Evolutionary conservation across 2,329 filamentous ascomycete species (phyloP).

Genomic region (Nemania sp.): DNA sequence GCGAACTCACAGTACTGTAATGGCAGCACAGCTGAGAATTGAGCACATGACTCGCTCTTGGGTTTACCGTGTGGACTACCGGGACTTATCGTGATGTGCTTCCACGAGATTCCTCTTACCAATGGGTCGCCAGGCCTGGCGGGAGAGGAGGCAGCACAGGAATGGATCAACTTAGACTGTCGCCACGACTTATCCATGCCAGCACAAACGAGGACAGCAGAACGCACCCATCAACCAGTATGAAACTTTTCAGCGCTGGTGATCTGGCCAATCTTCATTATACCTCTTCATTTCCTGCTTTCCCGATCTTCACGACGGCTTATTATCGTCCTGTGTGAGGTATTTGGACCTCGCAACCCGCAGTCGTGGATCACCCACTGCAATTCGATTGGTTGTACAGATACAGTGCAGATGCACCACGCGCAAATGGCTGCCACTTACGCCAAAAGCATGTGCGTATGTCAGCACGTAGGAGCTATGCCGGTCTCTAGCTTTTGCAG

Average conservation of each 20-base stretch:
- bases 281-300: conserved; percentile 9
- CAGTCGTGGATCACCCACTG: conserved; percentile 31
- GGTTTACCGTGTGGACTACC: background rate
- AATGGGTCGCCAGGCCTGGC: background rate
- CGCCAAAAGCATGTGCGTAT: conserved; percentile 19
- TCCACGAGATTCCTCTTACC: background rate
- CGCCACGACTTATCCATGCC: background rate
- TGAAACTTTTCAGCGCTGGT: background rate
- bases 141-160: background rate
- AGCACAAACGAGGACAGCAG: conserved; percentile 1
- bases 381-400: conserved; percentile 23
- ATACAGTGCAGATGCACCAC: conserved; percentile 15
- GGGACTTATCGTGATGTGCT: background rate
- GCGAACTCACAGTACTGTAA: background rate
- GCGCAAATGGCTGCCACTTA: conserved; percentile 24
- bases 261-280: background rate
- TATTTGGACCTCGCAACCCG: conserved; percentile 29
- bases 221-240: background rate
- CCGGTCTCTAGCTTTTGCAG: conserved; percentile 14
- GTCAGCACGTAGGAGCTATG: conserved; percentile 19
- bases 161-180: background rate
- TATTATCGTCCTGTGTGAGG: conserved; percentile 21
- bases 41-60: conserved; percentile 23
- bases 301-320: conserved; percentile 3
- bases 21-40: conserved; percentile 17